A percentile compares a stretch with the other conserved stretches of the same genome.
Evolutionary conservation across 2,329 filamentous ascomycete species (phyloP).

Genomic region (Venturia carpophila): DNA sequence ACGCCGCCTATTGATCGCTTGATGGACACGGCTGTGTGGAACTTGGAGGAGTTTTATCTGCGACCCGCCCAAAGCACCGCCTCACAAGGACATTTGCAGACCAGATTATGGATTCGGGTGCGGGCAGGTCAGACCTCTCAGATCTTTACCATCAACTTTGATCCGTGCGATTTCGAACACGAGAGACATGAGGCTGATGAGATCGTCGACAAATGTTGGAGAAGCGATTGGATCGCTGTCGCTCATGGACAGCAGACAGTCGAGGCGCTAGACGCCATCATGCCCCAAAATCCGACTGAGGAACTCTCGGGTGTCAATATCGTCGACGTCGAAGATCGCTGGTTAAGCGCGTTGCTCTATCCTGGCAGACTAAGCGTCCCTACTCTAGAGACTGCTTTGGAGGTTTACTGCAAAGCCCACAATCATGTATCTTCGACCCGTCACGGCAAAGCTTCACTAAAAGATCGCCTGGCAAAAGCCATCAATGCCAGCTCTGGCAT

Average conservation of each 20-base stretch:
- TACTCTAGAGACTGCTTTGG: conserved; percentile 74
- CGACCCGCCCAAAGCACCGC: conserved; percentile 33
- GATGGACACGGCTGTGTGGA: conserved; percentile 45
- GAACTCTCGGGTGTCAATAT: not conserved
- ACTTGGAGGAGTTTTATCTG: conserved; percentile 41
- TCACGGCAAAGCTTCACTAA: conserved; percentile 45
- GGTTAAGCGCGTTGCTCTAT: conserved; percentile 74
- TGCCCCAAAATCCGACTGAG: not conserved
- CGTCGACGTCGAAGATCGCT: conserved; percentile 54
- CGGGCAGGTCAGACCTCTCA: conserved; percentile 52
- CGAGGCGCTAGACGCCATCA: conserved; percentile 28
- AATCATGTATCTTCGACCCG: conserved; percentile 26
- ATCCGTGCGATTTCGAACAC: conserved; percentile 53
- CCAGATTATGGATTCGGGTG: conserved; percentile 41
- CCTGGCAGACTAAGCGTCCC: conserved; percentile 74
- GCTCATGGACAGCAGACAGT: conserved; percentile 35
- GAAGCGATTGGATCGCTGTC: conserved; percentile 39
- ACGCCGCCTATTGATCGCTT: conserved; percentile 52
- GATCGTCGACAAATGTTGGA: conserved; percentile 53
- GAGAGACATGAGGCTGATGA: not conserved
- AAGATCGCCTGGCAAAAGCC: conserved; percentile 64
- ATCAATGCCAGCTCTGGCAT: conserved; percentile 39
- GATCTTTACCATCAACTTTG: conserved; percentile 65
- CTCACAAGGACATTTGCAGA: conserved; percentile 21
- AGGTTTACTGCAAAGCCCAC: conserved; percentile 66